These are phyloP conservation scores for Brasilioporus rufonigricans DNA, from an alignment of 768 basidiomycete genomes.

Conservation along the genomic window DNA sequence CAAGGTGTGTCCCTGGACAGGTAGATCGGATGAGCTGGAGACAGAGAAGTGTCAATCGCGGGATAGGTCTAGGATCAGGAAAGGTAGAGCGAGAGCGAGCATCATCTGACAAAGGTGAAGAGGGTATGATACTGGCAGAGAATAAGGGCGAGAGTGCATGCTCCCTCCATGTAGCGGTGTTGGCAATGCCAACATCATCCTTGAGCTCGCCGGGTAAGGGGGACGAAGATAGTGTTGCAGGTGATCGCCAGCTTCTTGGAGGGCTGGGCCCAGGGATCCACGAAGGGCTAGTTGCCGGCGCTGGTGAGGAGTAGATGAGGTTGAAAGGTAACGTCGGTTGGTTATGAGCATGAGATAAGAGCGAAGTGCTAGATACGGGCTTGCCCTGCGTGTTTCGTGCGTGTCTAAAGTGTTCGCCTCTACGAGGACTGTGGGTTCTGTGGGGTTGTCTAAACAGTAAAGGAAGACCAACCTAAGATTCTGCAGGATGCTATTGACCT, in stretches of 20 bases:
- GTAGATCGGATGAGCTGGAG: conserved; percentile 45
- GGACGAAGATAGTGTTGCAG: conserved; percentile 12
- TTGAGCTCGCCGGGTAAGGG: conserved; percentile 12
- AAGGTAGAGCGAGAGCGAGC: conserved; percentile 10
- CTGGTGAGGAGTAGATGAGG: conserved; percentile 34
- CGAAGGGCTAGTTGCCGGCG: conserved; percentile 8
- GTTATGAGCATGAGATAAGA: conserved; percentile 32
- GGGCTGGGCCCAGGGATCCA: conserved; percentile 46
- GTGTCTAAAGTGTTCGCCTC: conserved; percentile 73
- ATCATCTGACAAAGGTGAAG: not conserved
- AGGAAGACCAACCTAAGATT: conserved; percentile 24
- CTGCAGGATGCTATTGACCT: conserved; percentile 30
- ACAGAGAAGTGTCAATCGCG: conserved; percentile 57
- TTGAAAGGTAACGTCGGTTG: conserved; percentile 46
- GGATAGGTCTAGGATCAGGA: conserved; percentile 32
- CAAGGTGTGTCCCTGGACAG: conserved; percentile 43
- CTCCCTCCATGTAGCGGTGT: conserved; percentile 46
- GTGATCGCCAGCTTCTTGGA: conserved; percentile 58
- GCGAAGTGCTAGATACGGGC: conserved; percentile 14
- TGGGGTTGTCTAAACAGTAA: not conserved
- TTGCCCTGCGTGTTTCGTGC: conserved; percentile 48
- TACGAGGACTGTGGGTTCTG: conserved; percentile 23
- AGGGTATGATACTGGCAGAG: conserved; percentile 8
- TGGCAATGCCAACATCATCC: conserved; percentile 12
- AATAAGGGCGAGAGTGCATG: conserved; percentile 56